phyloP scores from a whole-genome alignment of 2,329 filamentous ascomycete genomes.

The Remersonia thermophila region DNA sequence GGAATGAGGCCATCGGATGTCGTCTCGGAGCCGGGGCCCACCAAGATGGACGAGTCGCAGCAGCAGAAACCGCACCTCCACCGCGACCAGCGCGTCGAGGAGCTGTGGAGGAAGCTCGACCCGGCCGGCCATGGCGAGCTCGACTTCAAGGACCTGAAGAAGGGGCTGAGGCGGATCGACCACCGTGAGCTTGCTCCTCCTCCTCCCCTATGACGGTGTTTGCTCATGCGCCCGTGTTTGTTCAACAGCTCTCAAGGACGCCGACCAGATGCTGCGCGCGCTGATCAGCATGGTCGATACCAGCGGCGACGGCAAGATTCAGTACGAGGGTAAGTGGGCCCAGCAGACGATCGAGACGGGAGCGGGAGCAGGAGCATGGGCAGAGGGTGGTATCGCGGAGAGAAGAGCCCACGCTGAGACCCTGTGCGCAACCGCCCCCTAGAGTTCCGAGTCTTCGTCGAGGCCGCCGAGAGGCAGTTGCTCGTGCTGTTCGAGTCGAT shows the following conservation, averaged over 20 bases:
- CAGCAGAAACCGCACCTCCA: conserved; percentile 34
- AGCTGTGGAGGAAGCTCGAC: conserved; percentile 75
- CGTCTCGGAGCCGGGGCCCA: conserved; percentile 36
- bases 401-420: too few species aligned
- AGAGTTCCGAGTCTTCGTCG: conserved; percentile 88
- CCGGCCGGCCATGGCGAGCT: conserved; percentile 64
- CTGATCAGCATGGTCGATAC: conserved; percentile 73
- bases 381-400: too few species aligned
- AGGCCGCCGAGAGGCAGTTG: conserved; percentile 75
- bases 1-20: conserved; percentile 36
- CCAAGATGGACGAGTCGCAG: conserved; percentile 61
- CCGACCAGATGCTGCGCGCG: conserved; percentile 68
- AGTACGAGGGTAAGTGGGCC: conserved; percentile 59
- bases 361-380: conserved; percentile 40
- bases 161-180: conserved; percentile 76
- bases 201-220: conserved; percentile 4
- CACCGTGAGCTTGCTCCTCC: conserved; percentile 53
- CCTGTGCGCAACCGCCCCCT: conserved; percentile 4
- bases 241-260: conserved; percentile 67
- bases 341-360: conserved; percentile 32
- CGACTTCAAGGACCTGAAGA: conserved; percentile 73
- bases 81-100: conserved; percentile 67
- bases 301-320: conserved; percentile 78
- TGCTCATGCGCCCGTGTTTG: conserved; percentile 8
- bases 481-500: conserved; percentile 73